Evolutionary conservation across 306 rosid species (phyloP), one percentile per base, ranked within the genome.

Genomic region (Vigna trinervia): DNA sequence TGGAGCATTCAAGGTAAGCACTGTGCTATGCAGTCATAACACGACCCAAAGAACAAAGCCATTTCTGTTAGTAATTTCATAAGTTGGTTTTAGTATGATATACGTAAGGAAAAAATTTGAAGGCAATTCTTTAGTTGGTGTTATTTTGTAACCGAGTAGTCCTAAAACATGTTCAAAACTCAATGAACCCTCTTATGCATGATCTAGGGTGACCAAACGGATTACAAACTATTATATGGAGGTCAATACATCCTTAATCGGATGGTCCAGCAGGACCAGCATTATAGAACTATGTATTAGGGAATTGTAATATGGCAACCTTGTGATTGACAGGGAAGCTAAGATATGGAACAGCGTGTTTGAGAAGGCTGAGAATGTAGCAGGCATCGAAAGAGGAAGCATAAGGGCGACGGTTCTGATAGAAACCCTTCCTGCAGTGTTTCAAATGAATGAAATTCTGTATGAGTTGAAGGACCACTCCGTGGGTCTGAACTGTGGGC

Each of bases 381-480:
- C 67, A 32, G 88, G 96, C 45, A 89, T 92, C 15, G 93, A 92
- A 81, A 88, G 77, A 72, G 97, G 98, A 73, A 95, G 96, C 90
- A 95, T 95, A 4, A 87, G 97, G 73, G 97, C 91, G 2, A 95
- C 98, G 5, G 93, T 90, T 80, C 83, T 95, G 28, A 95, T 90
- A 34, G 98, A 95, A 81, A 95, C 97, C 60, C 96, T 92, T 48
- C 98, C 97, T 3, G 92, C 97, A 0, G 97, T 85, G 83, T 95
- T 92, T 82, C 97, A 92, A 84, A 95, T 95, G 98, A 78, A 95
- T 76, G 98, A 95, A 67, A 89, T 95, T 64, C 91, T 92, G 14
- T 88, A 95, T 83, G 97, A 95, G 78, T 87, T 90, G n/a, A 90
- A 89, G 82, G 92, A 95, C 14, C 97, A 95, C 56, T 90, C 97